Base-by-base conservation (phyloP, 1,139 yeast species). In the Yamadazyma songkhlaensis region DNA sequence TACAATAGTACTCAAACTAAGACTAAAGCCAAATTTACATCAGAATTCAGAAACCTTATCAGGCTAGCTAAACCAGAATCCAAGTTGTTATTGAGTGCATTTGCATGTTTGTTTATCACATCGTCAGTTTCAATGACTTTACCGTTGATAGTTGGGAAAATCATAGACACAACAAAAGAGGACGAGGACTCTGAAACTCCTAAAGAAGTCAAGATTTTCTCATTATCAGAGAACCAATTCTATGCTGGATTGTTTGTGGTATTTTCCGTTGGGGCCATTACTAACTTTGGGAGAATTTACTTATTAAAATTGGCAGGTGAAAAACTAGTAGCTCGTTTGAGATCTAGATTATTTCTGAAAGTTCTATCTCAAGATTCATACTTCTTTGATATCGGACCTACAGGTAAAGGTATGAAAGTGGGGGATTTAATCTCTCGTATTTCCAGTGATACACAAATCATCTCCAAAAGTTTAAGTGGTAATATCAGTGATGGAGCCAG, bases 371-470 rank as follows among this genome's bases (percentile, higher is more conserved):
- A 89, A 54, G 97, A 92, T 59, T 85, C 95, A 39, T 92, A 86
- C 57, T 92, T 92, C 56, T 92, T 86, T 55, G 97, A 92, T 55
- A 81, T 85, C 13, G 90, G 94, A 44, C 75, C 75, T 7, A 51
- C 55, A 15, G 57, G 58, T 30, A 42, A 43, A 0, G 75, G 76
- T 6, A 70, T 71, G 74, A 83, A 92, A 54, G 95, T 90, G 1
- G 98, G 97, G 30, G 98, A 92, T 57, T 70, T 92, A 54, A 88
- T 92, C 34, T 87, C 96, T 5, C 69, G 97, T 44, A 66, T 92
- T 28, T 81, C 95, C 17, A 81, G 87, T 31, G 98, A 92, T 57
- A 90, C 97, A 1, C 90, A 85, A 54, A 84, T 92, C 31, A 96
- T 92, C 11, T 80, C 96, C 7, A 77, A 86, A 47, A 81, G 96